Evolutionary conservation across 345 rosid genomes (phyloP).

Genomic region (Boechera stricta): DNA sequence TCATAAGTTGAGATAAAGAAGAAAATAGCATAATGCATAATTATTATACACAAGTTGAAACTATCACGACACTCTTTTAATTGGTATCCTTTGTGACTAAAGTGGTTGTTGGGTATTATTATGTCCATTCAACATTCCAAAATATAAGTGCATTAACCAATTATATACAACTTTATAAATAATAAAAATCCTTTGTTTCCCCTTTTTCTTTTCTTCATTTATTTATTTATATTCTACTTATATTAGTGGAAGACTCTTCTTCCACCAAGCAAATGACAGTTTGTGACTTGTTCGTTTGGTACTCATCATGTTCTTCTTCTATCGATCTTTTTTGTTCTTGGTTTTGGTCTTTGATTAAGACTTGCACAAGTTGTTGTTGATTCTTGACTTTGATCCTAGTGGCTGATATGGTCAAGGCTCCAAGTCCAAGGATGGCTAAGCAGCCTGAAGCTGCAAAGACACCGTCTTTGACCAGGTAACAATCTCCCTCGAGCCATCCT

Average conservation of each 20-base stretch:
- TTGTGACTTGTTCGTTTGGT: slow-evolving; percentile 36
- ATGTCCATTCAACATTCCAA: slow-evolving; percentile 32
- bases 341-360: slow-evolving; percentile 41
- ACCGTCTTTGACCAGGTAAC: slow-evolving; percentile 71
- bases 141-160: slow-evolving; percentile 9
- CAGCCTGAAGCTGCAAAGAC: slow-evolving; percentile 60
- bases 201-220: not conserved
- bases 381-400: slow-evolving; percentile 21
- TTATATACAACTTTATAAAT: slow-evolving; percentile 11
- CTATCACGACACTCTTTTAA: not conserved
- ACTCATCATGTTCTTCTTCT: slow-evolving; percentile 16
- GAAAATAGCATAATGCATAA: slow-evolving; percentile 22
- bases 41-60: slow-evolving; percentile 37
- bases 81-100: slow-evolving; percentile 27
- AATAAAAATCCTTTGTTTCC: not conserved
- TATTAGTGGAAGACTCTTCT: slow-evolving; percentile 33
- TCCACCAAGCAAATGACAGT: slow-evolving; percentile 39
- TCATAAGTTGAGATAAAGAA: slow-evolving; percentile 10
- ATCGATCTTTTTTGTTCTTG: not conserved
- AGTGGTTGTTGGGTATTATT: slow-evolving; percentile 20
- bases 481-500: slow-evolving; percentile 78
- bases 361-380: slow-evolving; percentile 49
- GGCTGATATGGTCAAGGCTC: slow-evolving; percentile 52
- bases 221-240: slow-evolving; percentile 31
- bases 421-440: slow-evolving; percentile 49